Conservation (phyloP, 2,329 filamentous ascomycete genomes). For the Colletotrichum eremochloae region DNA sequence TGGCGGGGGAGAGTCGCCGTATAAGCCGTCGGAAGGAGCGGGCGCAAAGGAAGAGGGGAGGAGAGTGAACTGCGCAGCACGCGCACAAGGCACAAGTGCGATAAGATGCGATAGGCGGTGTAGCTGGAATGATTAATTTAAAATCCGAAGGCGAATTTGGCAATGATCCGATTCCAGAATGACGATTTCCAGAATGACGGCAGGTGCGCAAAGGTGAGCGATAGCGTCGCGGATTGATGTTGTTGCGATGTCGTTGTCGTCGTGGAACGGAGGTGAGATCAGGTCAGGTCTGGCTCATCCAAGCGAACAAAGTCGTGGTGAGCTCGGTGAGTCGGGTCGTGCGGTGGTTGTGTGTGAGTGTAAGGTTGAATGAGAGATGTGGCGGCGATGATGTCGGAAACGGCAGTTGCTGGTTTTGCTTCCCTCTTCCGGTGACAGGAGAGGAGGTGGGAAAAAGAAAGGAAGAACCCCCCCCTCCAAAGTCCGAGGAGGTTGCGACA, state of each 20-base stretch:
- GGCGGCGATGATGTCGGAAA: neutral
- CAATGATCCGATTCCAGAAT: conserved; percentile 17
- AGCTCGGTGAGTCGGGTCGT: neutral
- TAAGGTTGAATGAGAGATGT: neutral
- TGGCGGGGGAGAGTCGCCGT: conserved; percentile 27
- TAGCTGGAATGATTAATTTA: conserved; percentile 36
- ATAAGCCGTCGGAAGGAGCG: conserved; percentile 33
- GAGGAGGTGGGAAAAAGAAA: neutral
- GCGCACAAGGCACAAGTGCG: conserved; percentile 14
- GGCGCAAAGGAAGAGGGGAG: conserved; percentile 12
- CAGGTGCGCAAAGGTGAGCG: conserved; percentile 9
- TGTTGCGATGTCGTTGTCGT: conserved; percentile 7
- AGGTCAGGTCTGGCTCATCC: conserved; percentile 4
- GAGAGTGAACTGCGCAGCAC: conserved; percentile 11
- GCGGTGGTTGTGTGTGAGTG: neutral
- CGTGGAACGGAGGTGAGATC: conserved; percentile 25
- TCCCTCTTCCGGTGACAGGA: neutral
- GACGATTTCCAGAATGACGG: conserved; percentile 12
- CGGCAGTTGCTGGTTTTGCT: neutral
- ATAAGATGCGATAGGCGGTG: conserved; percentile 10
- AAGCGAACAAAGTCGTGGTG: conserved; percentile 1
- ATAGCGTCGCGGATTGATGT: neutral
- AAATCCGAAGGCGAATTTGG: conserved; percentile 19
- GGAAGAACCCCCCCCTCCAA: neutral
- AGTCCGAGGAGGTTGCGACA: conserved; percentile 11